Percentiles rank a stretch among this genome's conserved stretches.
phyloP scores from a whole-genome alignment of 2,329 filamentous ascomycete genomes.

The Balansia obtecta region DNA sequence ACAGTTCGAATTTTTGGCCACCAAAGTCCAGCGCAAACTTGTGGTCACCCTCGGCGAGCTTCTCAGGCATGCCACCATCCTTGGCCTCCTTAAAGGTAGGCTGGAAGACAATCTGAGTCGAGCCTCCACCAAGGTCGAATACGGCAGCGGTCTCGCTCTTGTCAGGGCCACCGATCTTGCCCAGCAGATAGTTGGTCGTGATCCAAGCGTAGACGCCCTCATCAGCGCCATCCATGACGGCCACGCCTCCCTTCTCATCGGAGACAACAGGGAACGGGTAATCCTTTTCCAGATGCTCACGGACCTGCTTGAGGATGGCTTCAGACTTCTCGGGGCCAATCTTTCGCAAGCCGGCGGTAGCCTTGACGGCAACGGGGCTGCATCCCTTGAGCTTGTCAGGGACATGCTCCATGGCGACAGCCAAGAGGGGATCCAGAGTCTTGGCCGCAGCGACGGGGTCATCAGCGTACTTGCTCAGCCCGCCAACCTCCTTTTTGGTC shows the following conservation, averaged over 20 bases:
- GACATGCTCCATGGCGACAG: constrained; percentile 71
- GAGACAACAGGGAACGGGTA: constrained; percentile 94
- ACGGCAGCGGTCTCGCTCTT: constrained; percentile 84
- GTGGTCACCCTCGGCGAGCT: constrained; percentile 81
- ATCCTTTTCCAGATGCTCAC: constrained; percentile 67
- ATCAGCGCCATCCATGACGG: constrained; percentile 95
- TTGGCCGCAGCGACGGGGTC: constrained; percentile 81
- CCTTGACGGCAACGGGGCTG: constrained; percentile 93
- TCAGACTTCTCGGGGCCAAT: constrained; percentile 70
- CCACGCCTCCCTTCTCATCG: constrained; percentile 71
- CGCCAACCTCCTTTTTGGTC: constrained; percentile 78
- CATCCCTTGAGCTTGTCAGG: constrained; percentile 85
- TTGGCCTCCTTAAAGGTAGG: constrained; percentile 71
- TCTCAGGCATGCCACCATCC: constrained; percentile 71
- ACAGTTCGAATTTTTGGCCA: constrained; percentile 80
- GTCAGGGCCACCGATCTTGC: constrained; percentile 91
- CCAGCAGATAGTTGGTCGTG: constrained; percentile 94
- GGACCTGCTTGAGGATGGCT: constrained; percentile 76
- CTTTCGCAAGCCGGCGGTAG: constrained; percentile 84
- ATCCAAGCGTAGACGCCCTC: constrained; percentile 99
- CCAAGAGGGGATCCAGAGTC: constrained; percentile 79
- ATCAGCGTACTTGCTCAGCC: constrained; percentile 71
- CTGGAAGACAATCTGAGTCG: constrained; percentile 97
- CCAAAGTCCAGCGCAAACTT: constrained; percentile 89
- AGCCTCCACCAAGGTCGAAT: constrained; percentile 92